Conservation (phyloP, 495 filamentous ascomycete genomes). For the Penicillium paradoxum region DNA sequence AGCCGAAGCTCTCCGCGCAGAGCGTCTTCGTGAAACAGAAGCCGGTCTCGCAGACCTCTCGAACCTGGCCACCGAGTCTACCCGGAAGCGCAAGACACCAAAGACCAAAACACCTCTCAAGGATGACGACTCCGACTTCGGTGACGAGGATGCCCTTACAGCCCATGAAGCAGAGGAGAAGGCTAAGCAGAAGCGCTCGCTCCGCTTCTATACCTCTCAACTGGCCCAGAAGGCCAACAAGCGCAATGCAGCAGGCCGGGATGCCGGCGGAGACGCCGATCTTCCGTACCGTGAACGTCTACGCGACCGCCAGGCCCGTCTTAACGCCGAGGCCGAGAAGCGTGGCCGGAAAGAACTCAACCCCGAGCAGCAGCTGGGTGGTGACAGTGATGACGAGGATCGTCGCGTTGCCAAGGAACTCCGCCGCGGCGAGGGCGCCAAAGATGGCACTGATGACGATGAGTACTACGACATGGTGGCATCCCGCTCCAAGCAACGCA, state of each 20-base stretch:
- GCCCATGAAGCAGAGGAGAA: slow-evolving; percentile 72
- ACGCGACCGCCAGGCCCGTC: slow-evolving; percentile 73
- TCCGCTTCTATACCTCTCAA: slow-evolving; percentile 96
- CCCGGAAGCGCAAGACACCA: slow-evolving; percentile 29
- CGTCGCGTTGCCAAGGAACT: slow-evolving; percentile 38
- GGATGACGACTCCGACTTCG: slow-evolving; percentile 58
- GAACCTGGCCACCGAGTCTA: slow-evolving; percentile 32
- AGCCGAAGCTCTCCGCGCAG: slow-evolving; percentile 50
- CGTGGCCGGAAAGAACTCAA: slow-evolving; percentile 65
- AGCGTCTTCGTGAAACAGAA: slow-evolving; percentile 53
- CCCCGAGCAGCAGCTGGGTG: slow-evolving; percentile 56
- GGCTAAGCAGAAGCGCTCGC: slow-evolving; percentile 73
- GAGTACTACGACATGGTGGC: slow-evolving; percentile 90
- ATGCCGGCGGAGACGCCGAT: slow-evolving; percentile 87
- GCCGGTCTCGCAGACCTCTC: slow-evolving; percentile 67
- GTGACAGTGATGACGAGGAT: slow-evolving; percentile 59
- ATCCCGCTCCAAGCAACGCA: slow-evolving; percentile 60
- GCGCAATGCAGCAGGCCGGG: slow-evolving; percentile 71
- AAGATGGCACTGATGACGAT: slow-evolving; percentile 48
- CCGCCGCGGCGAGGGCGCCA: slow-evolving; percentile 34
- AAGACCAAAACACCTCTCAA: slow-evolving; percentile 31
- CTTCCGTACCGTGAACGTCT: slow-evolving; percentile 85
- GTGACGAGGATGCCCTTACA: slow-evolving; percentile 59
- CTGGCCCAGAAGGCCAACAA: slow-evolving; percentile 88
- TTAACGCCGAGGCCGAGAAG: slow-evolving; percentile 82